A percentile compares a stretch with the other conserved stretches of the same genome.
Conservation (phyloP, 495 filamentous ascomycete species). For the Polyplosphaeria fusca region DNA sequence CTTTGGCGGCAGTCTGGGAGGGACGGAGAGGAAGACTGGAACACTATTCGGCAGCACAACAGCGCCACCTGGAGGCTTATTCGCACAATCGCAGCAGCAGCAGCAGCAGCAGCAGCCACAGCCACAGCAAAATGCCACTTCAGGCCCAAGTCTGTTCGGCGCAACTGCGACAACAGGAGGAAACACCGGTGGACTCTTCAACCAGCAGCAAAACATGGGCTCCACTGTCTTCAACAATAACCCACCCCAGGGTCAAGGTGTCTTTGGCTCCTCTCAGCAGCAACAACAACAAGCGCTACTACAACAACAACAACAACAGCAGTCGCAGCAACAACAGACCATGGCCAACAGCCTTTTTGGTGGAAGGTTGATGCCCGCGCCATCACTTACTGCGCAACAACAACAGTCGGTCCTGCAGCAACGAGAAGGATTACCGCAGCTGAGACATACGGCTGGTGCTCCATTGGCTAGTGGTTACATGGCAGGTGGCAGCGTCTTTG, state of each 20-base stretch:
- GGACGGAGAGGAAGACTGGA: slow-evolving; percentile 33
- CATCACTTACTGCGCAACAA: slow-evolving; percentile 13
- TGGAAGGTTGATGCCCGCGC: slow-evolving; percentile 26
- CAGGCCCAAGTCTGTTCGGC: slow-evolving; percentile 10
- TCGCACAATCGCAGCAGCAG: slow-evolving; percentile 31
- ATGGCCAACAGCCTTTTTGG: slow-evolving; percentile 29
- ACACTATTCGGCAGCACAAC: slow-evolving; percentile 46
- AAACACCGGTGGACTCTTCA: slow-evolving; percentile 35
- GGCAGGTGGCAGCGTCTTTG: slow-evolving; percentile 15
- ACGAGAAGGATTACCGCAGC: slow-evolving; percentile 45
- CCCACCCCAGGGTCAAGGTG: slow-evolving; percentile 1
- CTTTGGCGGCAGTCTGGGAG: background rate
- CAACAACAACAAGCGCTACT: slow-evolving; percentile 23
- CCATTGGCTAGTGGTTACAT: slow-evolving; percentile 7
- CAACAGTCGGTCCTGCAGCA: slow-evolving; percentile 38
- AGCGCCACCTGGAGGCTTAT: slow-evolving; percentile 36
- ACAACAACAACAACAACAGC: slow-evolving; percentile 33
- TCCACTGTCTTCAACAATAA: slow-evolving; percentile 42
- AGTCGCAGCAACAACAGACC: slow-evolving; percentile 44
- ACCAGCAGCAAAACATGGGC: slow-evolving; percentile 36
- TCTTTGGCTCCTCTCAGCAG: slow-evolving; percentile 26
- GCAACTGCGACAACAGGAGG: background rate
- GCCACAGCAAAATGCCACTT: too few species aligned
- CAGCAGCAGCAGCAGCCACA: slow-evolving; percentile 45
- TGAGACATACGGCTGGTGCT: slow-evolving; percentile 37